These are phyloP conservation scores for Dactylellina leptospora DNA, from an alignment of 2,329 filamentous ascomycete genomes.

Conservation along the genomic window DNA sequence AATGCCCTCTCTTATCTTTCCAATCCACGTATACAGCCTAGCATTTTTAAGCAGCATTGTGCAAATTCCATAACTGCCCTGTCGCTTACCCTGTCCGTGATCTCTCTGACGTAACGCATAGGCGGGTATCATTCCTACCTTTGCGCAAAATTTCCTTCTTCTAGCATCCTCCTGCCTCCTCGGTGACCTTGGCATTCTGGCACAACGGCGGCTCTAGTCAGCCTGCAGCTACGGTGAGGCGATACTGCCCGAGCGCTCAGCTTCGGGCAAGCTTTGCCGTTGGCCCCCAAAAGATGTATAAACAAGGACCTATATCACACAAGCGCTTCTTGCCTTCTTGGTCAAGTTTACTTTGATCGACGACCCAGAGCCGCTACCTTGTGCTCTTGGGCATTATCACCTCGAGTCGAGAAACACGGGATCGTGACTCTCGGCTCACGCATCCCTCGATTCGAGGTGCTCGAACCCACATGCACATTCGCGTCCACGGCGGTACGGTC, in stretches of 20 bases:
- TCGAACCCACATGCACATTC: slow-evolving; percentile 41
- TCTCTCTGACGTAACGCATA: slow-evolving; percentile 10
- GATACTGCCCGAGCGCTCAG: background rate
- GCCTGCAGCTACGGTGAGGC: background rate
- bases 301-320: slow-evolving; percentile 1
- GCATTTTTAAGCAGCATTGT: background rate
- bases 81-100: slow-evolving; percentile 30
- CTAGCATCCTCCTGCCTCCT: background rate
- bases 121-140: slow-evolving; percentile 28
- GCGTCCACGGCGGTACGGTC: slow-evolving; percentile 38
- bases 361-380: background rate
- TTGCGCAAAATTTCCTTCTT: slow-evolving; percentile 12
- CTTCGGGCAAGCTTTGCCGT: slow-evolving; percentile 25
- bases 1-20: no score
- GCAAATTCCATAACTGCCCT: slow-evolving; percentile 10
- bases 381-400: slow-evolving; percentile 16
- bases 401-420: slow-evolving; percentile 33
- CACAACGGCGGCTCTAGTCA: slow-evolving; percentile 9
- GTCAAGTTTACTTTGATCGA: background rate
- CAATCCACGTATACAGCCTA: no score
- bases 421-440: slow-evolving; percentile 1
- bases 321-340: slow-evolving; percentile 22
- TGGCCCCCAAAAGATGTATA: background rate
- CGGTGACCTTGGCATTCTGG: slow-evolving; percentile 12
- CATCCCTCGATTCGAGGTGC: slow-evolving; percentile 42